Base-by-base conservation (phyloP, 805 yeast species). In the Helenozyma rhizophorensis region DNA sequence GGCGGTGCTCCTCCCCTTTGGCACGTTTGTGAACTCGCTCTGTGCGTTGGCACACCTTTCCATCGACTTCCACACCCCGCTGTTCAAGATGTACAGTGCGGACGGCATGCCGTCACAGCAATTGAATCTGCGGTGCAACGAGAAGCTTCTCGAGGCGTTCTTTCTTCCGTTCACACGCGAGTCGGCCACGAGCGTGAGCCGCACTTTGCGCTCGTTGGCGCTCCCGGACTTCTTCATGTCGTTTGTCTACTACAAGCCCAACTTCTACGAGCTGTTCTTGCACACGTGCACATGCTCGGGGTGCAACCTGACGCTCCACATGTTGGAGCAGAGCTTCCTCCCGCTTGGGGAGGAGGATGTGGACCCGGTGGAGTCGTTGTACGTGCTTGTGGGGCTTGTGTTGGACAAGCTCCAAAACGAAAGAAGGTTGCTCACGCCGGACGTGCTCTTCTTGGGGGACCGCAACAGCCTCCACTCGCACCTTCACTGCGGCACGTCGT, bases 211-310 rank as follows among this genome's bases (percentile, higher is more conserved):
- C 26, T 47, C 56, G 4, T 39, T 60, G 27, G 60, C 54, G 34
- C 32, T 61, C 12, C 60, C 62, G 4, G 67, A 62, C 38, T 60
- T 61, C 30, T 45, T 61, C 23, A 59, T 64, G 5, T 55, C 64
- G 6, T 61, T 60, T 42, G 45, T 61, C 14, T 62, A 58, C 43
- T 62, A 62, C 34, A 57, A 60, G 33, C 64, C 65, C 9, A 57
- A 54, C 33, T 62, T 62, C 32, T 54, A 48, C 40, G 54, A 55
- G 37, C 51, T 58, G 8, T 47, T 60, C 14, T 39, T 62, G 19
- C 66, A 62, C 42, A 58, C 66, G 10, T 62, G 68, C 36, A 44
- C 40, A 33, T 62, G 68, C 34, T 41, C 51, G 48, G 68, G 68
- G 7, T 62, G 68, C 36, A 48, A 48, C n/a, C 14, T 39, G 15